A percentile compares a stretch with the other conserved stretches of the same genome.
Evolutionary conservation across 116 monocot species (phyloP).

Genomic region (Iris pallida): DNA sequence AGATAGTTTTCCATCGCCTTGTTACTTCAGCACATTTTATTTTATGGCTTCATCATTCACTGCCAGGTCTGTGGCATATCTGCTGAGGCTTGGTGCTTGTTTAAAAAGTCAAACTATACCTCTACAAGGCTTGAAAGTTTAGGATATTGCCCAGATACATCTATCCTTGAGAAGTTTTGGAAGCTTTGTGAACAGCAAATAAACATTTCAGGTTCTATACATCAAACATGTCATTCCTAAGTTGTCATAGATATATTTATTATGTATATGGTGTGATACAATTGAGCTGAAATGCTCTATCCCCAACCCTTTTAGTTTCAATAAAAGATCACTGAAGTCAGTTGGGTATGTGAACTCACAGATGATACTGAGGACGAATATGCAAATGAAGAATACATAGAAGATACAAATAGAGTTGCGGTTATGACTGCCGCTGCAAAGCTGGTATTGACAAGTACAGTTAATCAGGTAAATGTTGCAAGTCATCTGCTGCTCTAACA

Average conservation of each 20-base stretch:
- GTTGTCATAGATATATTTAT: too few relatives aligned
- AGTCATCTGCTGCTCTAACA: not conserved
- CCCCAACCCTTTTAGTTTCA: too few relatives aligned
- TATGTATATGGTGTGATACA: too few relatives aligned
- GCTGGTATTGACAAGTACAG: slow-evolving; percentile 50
- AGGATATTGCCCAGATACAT: slow-evolving; percentile 59
- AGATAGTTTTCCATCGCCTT: not conserved
- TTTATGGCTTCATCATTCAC: not conserved
- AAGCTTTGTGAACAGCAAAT: slow-evolving; percentile 74
- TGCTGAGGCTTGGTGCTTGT: slow-evolving; percentile 87
- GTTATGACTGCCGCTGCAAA: slow-evolving; percentile 86
- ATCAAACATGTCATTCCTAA: not conserved
- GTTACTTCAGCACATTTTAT: not conserved
- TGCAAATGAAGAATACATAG: slow-evolving; percentile 95
- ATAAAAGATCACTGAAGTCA: too few relatives aligned
- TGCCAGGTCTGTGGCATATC: slow-evolving; percentile 72
- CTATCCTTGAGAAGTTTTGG: slow-evolving; percentile 70
- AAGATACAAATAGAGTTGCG: slow-evolving; percentile 76
- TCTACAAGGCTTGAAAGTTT: slow-evolving; percentile 62
- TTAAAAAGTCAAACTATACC: slow-evolving; percentile 64
- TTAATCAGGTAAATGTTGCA: slow-evolving; percentile 48
- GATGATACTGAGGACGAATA: slow-evolving; percentile 98
- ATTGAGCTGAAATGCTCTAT: too few relatives aligned
- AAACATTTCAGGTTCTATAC: slow-evolving; percentile 57
- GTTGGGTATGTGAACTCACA: slow-evolving; percentile 18